Conservation (phyloP, 768 basidiomycete species). For the Tephrocybe sp. region DNA sequence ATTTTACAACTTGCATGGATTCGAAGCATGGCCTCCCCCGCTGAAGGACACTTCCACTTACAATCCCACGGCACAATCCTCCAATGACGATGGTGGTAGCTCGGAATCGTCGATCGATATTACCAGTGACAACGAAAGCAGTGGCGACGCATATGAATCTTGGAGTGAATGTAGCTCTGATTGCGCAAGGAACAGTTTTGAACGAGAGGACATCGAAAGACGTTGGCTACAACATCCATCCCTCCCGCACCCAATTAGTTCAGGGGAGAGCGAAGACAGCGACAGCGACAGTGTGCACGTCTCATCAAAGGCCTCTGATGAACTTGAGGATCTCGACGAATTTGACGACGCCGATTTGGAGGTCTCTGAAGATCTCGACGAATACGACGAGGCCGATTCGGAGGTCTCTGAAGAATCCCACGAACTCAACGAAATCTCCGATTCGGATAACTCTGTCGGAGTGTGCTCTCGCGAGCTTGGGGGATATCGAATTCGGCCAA, state of each 20-base stretch:
- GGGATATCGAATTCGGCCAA: neutral
- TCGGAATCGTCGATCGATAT: neutral
- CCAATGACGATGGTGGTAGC: neutral
- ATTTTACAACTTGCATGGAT: neutral
- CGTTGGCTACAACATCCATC: neutral
- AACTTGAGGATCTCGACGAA: too few relatives aligned
- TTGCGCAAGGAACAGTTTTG: neutral
- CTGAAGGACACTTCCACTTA: neutral
- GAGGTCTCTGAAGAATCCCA: neutral
- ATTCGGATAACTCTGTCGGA: neutral
- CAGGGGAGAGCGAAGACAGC: neutral
- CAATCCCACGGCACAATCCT: neutral
- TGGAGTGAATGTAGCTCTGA: conserved; percentile 3
- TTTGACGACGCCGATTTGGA: too few relatives aligned
- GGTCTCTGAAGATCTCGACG: neutral
- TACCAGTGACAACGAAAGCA: neutral
- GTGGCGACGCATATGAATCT: conserved; percentile 1
- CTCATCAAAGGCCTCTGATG: too few relatives aligned
- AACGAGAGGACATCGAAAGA: neutral
- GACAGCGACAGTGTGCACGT: too few relatives aligned
- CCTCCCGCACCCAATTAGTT: neutral
- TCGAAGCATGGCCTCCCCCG: neutral
- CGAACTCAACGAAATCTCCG: neutral
- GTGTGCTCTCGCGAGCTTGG: neutral
- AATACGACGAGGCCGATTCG: too few relatives aligned